These are phyloP conservation scores for Tricholoma bakamatsutake DNA, from an alignment of 768 basidiomycete species.

Conservation along the genomic window DNA sequence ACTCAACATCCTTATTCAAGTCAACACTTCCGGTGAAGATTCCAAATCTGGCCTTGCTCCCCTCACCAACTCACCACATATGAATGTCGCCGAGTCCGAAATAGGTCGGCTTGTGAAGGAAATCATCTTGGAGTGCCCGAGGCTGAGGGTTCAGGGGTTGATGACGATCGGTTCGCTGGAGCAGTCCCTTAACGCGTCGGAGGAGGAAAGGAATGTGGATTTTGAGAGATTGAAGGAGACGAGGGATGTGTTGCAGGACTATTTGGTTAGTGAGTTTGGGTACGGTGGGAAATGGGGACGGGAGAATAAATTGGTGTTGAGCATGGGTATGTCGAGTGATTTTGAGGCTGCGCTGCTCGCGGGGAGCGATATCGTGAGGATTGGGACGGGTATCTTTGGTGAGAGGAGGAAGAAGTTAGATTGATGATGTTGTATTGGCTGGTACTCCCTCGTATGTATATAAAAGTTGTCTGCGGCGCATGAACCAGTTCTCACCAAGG, in stretches of 20 bases:
- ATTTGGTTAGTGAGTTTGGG: constrained; percentile 29
- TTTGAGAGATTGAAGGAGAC: constrained; percentile 68
- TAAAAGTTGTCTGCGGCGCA: too few relatives aligned
- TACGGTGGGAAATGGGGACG: constrained; percentile 40
- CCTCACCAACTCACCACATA: constrained; percentile 28
- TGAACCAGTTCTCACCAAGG: too few relatives aligned
- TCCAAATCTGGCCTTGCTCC: constrained; percentile 82
- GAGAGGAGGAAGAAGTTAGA: constrained; percentile 47
- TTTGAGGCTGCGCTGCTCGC: constrained; percentile 81
- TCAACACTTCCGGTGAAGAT: constrained; percentile 94
- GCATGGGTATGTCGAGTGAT: constrained; percentile 98
- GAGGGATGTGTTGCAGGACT: constrained; percentile 47
- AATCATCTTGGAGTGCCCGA: constrained; percentile 68
- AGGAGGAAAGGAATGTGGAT: constrained; percentile 52
- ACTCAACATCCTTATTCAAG: constrained; percentile 82
- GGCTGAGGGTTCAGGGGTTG: constrained; percentile 72
- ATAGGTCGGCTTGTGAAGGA: constrained; percentile 62
- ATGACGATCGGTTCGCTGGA: constrained; percentile 95
- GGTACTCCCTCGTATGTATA: too few relatives aligned
- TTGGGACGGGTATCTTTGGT: constrained; percentile 90
- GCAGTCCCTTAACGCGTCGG: constrained; percentile 53
- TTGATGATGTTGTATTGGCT: constrained; percentile 3
- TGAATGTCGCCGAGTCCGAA: constrained; percentile 36
- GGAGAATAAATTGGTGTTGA: constrained; percentile 53
- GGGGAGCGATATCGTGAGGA: constrained; percentile 84